These are phyloP conservation scores for Picea engelmannii DNA, from an alignment of 83 land plant genomes.

Conservation along the genomic window DNA sequence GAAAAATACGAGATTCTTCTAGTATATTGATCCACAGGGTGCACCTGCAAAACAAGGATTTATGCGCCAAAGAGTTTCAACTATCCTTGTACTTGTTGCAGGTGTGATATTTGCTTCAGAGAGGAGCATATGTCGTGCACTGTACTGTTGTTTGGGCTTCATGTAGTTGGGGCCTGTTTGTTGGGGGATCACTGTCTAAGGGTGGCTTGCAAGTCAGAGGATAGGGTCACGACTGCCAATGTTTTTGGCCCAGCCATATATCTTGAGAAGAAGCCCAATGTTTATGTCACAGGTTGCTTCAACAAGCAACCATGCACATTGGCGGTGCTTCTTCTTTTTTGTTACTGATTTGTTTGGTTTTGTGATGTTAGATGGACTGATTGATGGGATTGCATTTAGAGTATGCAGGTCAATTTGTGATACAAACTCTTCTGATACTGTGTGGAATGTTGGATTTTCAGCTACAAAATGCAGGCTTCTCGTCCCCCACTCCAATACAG, in stretches of 20 bases:
- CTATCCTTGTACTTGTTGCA: constrained; percentile 62
- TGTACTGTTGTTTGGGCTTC: constrained; percentile 45
- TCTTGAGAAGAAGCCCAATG: constrained; percentile 34
- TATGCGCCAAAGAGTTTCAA: no score
- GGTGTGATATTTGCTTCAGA: constrained; percentile 98
- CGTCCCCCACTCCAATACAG: no score
- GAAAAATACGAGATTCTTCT: no score
- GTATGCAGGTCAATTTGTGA: background rate
- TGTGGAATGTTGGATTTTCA: constrained; percentile 29
- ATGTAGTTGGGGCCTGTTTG: constrained; percentile 27
- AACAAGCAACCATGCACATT: constrained; percentile 70
- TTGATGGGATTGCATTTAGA: background rate
- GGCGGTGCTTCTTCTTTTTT: constrained; percentile 43
- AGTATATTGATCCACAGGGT: no score
- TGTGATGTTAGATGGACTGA: no score
- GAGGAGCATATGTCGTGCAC: constrained; percentile 97
- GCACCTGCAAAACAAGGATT: no score
- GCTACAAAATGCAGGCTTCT: constrained; percentile 28
- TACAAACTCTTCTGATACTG: constrained; percentile 7
- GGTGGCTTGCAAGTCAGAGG: constrained; percentile 34
- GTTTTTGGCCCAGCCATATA: constrained; percentile 24
- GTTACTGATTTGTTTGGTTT: constrained; percentile 1
- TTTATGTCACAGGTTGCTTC: constrained; percentile 65
- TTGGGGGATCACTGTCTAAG: constrained; percentile 49
- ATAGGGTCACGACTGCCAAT: constrained; percentile 35